Evolutionary conservation across 2,329 filamentous ascomycete species (phyloP), one percentile per base, ranked within the genome.

Genomic region (Bretziella fagacearum): DNA sequence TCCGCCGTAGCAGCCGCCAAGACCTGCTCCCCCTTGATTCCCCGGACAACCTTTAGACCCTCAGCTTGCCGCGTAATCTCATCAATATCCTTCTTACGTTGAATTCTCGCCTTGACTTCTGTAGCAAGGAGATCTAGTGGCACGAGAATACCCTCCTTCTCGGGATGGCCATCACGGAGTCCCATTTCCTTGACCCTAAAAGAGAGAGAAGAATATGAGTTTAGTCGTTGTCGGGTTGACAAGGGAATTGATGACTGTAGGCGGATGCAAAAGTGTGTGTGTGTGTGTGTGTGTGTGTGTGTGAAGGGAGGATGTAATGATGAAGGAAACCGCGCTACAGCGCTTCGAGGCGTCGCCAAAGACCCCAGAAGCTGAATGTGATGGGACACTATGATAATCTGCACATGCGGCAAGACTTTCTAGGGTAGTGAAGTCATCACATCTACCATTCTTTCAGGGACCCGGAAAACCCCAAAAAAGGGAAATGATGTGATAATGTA

Each of bases 61-160:
- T 65, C 65, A 13, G 65, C 66, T 47, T 62, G 60, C 50, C 57
- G 57, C 2, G 63, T 62, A 51, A 69, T 58, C 17, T 61, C 57
- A 47, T 70, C 67, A 29, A 69, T 56, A 54, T 62, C 60, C 44
- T 62, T 59, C 56, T 66, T 68, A 50, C 64, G 60, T 48, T 60
- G 57, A 43, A 68, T 59, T 13, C 65, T 58, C 27, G 50, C 55
- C 56, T 70, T 74, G 35, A 86, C 68, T 61, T 84, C 80, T 10
- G 65, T 60, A 2, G 77, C 73, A 57, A 87, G 63, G 47, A 77
- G 68, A 26, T 62, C 63, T 53, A 81, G 68, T 46, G 78, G 67
- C 18, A 95, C 75, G 48, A 86, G 64, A 35, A 87, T 71, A 43
- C 87, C 89, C 51, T 93, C 83, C 67, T 95, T 94, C 61, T 94